These are phyloP conservation scores for Clavaria fumosa DNA, from an alignment of 768 basidiomycete species.

Conservation along the genomic window DNA sequence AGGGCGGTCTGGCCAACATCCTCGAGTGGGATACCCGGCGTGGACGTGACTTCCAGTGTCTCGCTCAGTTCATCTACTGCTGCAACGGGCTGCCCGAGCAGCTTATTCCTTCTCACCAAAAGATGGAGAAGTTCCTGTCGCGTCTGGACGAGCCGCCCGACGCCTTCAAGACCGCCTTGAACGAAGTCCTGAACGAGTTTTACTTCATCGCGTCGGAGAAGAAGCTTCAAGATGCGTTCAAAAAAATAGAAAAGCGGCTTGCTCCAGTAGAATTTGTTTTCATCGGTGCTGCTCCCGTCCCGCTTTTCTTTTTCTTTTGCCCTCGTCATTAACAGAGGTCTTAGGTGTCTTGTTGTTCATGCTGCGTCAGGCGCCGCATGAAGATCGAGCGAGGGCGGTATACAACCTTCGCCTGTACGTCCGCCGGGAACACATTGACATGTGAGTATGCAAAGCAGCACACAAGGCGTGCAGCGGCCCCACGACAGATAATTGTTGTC, in stretches of 20 bases:
- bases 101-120: slow-evolving; percentile 34
- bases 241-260: slow-evolving; percentile 38
- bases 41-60: slow-evolving; percentile 62
- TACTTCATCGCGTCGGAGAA: slow-evolving; percentile 33
- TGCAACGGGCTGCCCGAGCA: slow-evolving; percentile 37
- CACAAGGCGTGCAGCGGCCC: too few species aligned
- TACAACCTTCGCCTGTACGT: slow-evolving; percentile 39
- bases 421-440: slow-evolving; percentile 41
- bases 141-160: slow-evolving; percentile 27
- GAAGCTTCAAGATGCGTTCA: slow-evolving; percentile 32
- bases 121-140: slow-evolving; percentile 39
- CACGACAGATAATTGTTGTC: too few species aligned
- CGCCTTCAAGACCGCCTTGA: slow-evolving; percentile 38
- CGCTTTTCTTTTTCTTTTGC: not conserved
- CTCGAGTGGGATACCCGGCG: slow-evolving; percentile 53
- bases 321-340: not conserved
- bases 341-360: slow-evolving; percentile 54
- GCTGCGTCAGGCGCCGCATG: slow-evolving; percentile 27
- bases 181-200: slow-evolving; percentile 36
- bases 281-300: slow-evolving; percentile 35
- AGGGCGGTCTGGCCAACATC: slow-evolving; percentile 39
- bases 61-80: slow-evolving; percentile 56
- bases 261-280: slow-evolving; percentile 71
- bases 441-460: too few species aligned
- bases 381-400: slow-evolving; percentile 40